Conservation (phyloP, 78 protist genomes). For the Dictyostelium intermedium region DNA sequence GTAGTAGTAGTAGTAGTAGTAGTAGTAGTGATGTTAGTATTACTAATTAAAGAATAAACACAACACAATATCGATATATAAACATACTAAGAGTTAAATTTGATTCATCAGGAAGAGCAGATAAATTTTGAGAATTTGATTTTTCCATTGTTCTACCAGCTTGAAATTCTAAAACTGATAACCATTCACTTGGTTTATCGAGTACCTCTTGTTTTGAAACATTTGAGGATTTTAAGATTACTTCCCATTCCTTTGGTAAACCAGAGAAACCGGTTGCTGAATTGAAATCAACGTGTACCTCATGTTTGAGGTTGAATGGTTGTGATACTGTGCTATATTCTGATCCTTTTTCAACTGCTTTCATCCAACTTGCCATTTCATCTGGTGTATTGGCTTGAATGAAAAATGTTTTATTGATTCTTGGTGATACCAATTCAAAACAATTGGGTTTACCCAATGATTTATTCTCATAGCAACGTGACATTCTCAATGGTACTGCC, state of each 20-base stretch:
- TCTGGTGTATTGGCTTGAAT: constrained; percentile 53
- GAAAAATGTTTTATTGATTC: constrained; percentile 78
- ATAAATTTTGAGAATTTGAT: neutral
- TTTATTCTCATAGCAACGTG: constrained; percentile 17
- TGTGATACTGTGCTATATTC: constrained; percentile 60
- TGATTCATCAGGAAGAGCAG: constrained; percentile 72
- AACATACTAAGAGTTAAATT: constrained; percentile 38
- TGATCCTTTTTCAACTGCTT: constrained; percentile 78
- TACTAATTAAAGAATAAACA: too few species aligned
- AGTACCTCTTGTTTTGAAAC: constrained; percentile 73
- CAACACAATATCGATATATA: too few species aligned
- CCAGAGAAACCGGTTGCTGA: constrained; percentile 85
- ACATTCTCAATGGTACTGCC: constrained; percentile 66
- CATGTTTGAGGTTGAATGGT: constrained; percentile 82
- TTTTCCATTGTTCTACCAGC: constrained; percentile 56
- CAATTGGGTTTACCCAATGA: constrained; percentile 62
- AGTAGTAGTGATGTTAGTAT: neutral
- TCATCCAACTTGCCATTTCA: constrained; percentile 73
- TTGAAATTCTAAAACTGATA: constrained; percentile 76
- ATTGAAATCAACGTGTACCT: constrained; percentile 82
- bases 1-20: too few species aligned
- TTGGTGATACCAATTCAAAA: constrained; percentile 77
- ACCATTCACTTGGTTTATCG: constrained; percentile 76
- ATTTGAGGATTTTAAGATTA: constrained; percentile 56
- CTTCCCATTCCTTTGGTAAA: constrained; percentile 87